Conservation (phyloP, 2,329 filamentous ascomycete genomes). For the Zymoseptoria pseudotritici region DNA sequence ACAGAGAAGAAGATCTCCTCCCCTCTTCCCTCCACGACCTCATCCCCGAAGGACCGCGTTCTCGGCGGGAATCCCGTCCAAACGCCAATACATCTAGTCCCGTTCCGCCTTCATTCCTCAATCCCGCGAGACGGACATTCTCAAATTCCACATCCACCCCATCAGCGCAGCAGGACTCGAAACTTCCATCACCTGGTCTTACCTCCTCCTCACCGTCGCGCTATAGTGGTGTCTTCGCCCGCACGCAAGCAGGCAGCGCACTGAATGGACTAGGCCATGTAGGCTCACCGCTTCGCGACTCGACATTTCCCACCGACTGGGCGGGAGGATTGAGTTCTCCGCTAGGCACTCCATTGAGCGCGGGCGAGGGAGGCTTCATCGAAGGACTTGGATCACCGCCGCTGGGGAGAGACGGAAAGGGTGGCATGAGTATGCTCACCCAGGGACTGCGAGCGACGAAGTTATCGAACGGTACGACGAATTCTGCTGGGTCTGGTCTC, state of each 20-base stretch:
- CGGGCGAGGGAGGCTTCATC: not conserved
- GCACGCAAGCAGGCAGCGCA: constrained; percentile 21
- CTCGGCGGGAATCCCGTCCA: constrained; percentile 52
- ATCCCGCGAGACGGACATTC: constrained; percentile 32
- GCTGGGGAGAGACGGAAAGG: not conserved
- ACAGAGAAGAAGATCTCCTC: constrained; percentile 86
- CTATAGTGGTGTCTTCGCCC: constrained; percentile 52
- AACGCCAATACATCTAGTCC: constrained; percentile 46
- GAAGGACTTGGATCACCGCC: not conserved
- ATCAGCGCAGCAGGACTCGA: constrained; percentile 38
- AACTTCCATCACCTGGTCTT: constrained; percentile 39
- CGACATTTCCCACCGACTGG: constrained; percentile 29
- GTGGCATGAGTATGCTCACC: constrained; percentile 53
- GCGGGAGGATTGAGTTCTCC: constrained; percentile 45
- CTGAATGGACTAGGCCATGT: constrained; percentile 47
- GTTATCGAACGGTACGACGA: constrained; percentile 28
- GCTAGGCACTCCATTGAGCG: constrained; percentile 42
- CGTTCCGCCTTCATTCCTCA: constrained; percentile 29
- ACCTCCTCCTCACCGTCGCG: constrained; percentile 52
- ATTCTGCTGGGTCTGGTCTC: constrained; percentile 11
- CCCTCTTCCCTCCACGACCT: constrained; percentile 62
- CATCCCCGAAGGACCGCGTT: constrained; percentile 51
- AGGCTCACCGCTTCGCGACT: constrained; percentile 58
- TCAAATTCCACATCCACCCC: constrained; percentile 33
- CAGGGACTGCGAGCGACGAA: constrained; percentile 40